Conservation (phyloP, 352 stramenopile genomes). For the Phytophthora litchii region DNA sequence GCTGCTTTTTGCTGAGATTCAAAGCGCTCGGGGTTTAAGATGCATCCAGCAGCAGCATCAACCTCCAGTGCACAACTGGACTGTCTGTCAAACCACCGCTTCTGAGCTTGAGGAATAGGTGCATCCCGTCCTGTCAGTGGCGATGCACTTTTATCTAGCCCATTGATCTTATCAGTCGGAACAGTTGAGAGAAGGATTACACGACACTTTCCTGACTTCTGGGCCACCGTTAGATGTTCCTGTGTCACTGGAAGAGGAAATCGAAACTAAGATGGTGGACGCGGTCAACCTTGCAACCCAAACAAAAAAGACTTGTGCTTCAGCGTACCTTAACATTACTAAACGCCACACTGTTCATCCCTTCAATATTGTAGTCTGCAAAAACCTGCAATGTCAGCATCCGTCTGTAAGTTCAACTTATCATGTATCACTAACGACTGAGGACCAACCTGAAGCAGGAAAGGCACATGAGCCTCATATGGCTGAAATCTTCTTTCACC, state of each 20-base stretch:
- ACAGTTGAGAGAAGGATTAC: constrained; percentile 51
- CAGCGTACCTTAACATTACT: constrained; percentile 63
- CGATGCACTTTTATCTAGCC: constrained; percentile 26
- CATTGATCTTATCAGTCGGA: constrained; percentile 39
- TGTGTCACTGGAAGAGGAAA: constrained; percentile 67
- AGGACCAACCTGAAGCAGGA: constrained; percentile 75
- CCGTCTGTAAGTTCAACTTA: not conserved
- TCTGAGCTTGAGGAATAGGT: constrained; percentile 32
- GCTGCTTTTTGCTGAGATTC: constrained; percentile 49
- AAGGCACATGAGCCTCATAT: constrained; percentile 91
- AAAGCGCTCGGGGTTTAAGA: constrained; percentile 70
- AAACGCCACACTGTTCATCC: constrained; percentile 88
- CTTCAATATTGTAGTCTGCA: constrained; percentile 93
- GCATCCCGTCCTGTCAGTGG: constrained; percentile 36
- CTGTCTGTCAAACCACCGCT: constrained; percentile 70
- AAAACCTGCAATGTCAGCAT: constrained; percentile 60
- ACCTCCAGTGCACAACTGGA: constrained; percentile 75
- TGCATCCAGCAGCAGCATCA: constrained; percentile 69
- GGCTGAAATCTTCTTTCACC: constrained; percentile 78
- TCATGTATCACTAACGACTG: not conserved
- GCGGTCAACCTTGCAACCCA: constrained; percentile 10
- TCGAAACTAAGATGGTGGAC: constrained; percentile 49
- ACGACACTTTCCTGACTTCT: constrained; percentile 23
- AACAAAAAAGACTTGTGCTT: not conserved
- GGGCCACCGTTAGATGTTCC: constrained; percentile 41